Conservation (phyloP, 2,329 filamentous ascomycete genomes). For the Beauveria varroae region DNA sequence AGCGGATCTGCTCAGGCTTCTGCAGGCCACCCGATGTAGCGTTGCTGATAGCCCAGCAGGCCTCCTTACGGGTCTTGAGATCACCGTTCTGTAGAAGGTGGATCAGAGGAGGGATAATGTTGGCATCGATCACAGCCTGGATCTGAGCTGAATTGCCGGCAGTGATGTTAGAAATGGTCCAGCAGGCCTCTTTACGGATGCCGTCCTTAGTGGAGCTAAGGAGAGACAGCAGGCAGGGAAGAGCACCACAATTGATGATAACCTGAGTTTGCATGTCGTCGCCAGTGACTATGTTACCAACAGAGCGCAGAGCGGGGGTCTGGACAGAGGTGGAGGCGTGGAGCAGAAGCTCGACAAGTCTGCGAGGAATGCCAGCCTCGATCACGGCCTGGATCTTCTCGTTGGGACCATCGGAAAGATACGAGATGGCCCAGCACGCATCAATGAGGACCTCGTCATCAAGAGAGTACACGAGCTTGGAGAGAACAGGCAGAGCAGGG, state of each 20-base stretch:
- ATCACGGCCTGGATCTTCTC: constrained; percentile 99
- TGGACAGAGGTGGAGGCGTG: constrained; percentile 97
- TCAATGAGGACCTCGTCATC: constrained; percentile 98
- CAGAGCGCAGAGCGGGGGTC: constrained; percentile 91
- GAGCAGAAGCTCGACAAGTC: constrained; percentile 94
- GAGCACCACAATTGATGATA: constrained; percentile 95
- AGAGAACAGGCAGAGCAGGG: constrained; percentile 86
- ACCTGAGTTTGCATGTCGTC: constrained; percentile 98
- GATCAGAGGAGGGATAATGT: constrained; percentile 93
- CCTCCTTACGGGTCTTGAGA: constrained; percentile 98
- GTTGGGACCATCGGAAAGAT: constrained; percentile 94
- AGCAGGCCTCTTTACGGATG: constrained; percentile 98
- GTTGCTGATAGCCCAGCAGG: constrained; percentile 99
- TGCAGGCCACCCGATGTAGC: constrained; percentile 95
- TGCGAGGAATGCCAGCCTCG: constrained; percentile 92
- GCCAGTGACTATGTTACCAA: constrained; percentile 97
- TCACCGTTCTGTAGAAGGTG: constrained; percentile 94
- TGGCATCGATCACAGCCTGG: constrained; percentile 90
- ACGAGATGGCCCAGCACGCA: constrained; percentile 99
- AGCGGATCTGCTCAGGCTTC: constrained; percentile 97
- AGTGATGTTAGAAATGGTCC: constrained; percentile 99
- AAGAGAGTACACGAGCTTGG: constrained; percentile 96
- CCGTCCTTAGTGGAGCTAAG: constrained; percentile 97
- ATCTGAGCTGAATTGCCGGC: constrained; percentile 97
- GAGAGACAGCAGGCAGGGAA: constrained; percentile 86